Evolutionary conservation across 2,329 filamentous ascomycete genomes (phyloP), one percentile per base, ranked within the genome.

Genomic region (Calonectria naviculata): DNA sequence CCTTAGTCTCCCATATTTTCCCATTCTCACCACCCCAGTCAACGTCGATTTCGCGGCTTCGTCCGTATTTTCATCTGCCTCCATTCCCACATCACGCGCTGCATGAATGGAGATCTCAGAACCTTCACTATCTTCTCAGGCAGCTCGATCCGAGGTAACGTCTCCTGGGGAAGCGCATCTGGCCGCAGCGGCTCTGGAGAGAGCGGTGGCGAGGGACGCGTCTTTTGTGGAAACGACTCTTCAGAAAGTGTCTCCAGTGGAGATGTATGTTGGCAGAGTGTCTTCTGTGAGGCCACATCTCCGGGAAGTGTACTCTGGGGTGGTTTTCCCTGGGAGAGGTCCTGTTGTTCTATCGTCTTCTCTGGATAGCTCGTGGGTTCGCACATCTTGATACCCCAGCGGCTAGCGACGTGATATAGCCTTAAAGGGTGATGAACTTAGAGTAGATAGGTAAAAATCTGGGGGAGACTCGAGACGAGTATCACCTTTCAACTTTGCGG

Each of bases 391-490:
- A 26, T 83, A 81, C 3, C 86, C 78, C 15, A 80, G 73, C 70
- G 80, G 82, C 67, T 87, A 3, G 90, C 78, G 21, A 87, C 78
- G 54, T 77, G 83, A 4, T 83, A 84, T 19, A 76, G 76, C 0
- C 79, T 81, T 21, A 76, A 78, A 46, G 79, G 84, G 12, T 82
- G 77, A 65, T 83, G 83, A 83, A 86, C 88, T 83, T 89, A 90
- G 76, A 90, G 89, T 1, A 87, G 90, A 76, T 89, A 91, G 26
- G 87, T 86, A 79, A 90, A 90, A n/a, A 8, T 38, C 81, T 74
- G 38, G 74, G 31, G 19, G 19, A 74, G 65, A 36, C 12, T 62
- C 19, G 67, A 38, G 1, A 41, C 34, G 62, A 70, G 44, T 74
- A 78, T 78, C 8, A 34, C 67, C 26, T 12, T 58, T n/a, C n/a